Percentiles rank a stretch among this genome's conserved stretches.
Conservation (phyloP, 2,329 filamentous ascomycete species). For the Colletotrichum sp. region DNA sequence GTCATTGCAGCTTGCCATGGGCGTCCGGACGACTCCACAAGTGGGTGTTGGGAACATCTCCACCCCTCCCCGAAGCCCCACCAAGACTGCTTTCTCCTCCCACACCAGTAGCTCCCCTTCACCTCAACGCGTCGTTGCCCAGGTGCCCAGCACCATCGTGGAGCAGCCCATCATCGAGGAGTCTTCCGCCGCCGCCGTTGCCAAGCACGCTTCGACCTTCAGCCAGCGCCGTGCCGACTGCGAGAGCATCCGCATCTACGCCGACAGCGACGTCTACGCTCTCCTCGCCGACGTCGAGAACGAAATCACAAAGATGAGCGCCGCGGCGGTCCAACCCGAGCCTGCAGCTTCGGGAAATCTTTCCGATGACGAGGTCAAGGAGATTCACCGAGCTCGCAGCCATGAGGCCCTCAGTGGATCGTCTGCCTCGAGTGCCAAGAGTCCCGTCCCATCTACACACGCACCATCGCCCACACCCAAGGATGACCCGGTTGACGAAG, state of each 20-base stretch:
- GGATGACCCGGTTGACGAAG: conserved; percentile 4
- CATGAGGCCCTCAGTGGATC: conserved; percentile 53
- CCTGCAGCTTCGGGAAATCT: conserved; percentile 37
- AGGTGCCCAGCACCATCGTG: conserved; percentile 61
- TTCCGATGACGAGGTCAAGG: conserved; percentile 41
- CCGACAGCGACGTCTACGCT: conserved; percentile 69
- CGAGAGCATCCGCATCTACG: conserved; percentile 73
- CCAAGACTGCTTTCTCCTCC: conserved; percentile 43
- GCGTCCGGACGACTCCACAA: conserved; percentile 31
- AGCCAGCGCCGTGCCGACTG: conserved; percentile 45
- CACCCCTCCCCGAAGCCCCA: conserved; percentile 65
- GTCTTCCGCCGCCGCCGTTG: conserved; percentile 24
- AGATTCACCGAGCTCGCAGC: conserved; percentile 54
- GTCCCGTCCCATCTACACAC: conserved; percentile 31
- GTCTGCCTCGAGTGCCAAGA: conserved; percentile 26
- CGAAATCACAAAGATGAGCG: conserved; percentile 55
- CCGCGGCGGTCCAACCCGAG: conserved; percentile 31
- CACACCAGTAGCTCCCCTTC: conserved; percentile 48
- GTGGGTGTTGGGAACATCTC: conserved; percentile 47
- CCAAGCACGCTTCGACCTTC: conserved; percentile 29
- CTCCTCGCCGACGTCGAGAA: conserved; percentile 71
- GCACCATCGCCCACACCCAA: conserved; percentile 25
- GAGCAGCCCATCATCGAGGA: conserved; percentile 57
- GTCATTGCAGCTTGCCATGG: conserved; percentile 46
- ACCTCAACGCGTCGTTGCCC: conserved; percentile 55